Evolutionary conservation across 2,329 filamentous ascomycete genomes (phyloP), one percentile per base, ranked within the genome.

Genomic region (Colletotrichum tabaci): DNA sequence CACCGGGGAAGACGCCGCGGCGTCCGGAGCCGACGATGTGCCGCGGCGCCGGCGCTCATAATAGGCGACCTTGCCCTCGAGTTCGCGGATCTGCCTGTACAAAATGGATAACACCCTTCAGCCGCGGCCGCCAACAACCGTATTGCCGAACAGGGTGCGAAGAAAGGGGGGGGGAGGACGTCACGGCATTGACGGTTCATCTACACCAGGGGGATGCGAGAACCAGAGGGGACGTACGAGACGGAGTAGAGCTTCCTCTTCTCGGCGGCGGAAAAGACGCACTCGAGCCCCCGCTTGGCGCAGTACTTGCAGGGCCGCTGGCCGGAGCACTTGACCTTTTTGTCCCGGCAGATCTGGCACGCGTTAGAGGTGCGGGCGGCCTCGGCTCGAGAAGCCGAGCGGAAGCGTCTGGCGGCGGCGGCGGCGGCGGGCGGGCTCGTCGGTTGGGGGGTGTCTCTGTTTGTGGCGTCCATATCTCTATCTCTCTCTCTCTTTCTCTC

Each of bases 251-350:
- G n/a, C 46, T 69, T 72, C 53, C 61, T 60, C 69, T 68, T 72
- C 38, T 60, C 55, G 8, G 44, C 46, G 21, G 58, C 60, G 9
- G 60, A 49, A 42, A 72, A 69, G 15, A 61, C 35, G 21, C 69
- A 72, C 8, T 40, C 9, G 18, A 66, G 35, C 2, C 50, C 52
- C 30, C 64, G 64, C 57, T 73, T 73, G 8, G 44, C 35, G 46
- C 71, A 73, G 46, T 73, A 73, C 47, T 55, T 65, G 40, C 71
- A 73, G 9, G 71, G 71, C 42, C 46, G 61, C 15, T 57, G 44
- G 7, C 71, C 71, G 2, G 66, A 70, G 62, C 71, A 73, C 23
- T 73, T 73, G 4, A 73, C 55, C 56, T 73, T 73, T 52, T 63
- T 64, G 21, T 73, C 61, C 23, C 71, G 67, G 40, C 71, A 73